Evolutionary conservation across 257 asterid genomes (phyloP).

Genomic region (Scutellaria minor): DNA sequence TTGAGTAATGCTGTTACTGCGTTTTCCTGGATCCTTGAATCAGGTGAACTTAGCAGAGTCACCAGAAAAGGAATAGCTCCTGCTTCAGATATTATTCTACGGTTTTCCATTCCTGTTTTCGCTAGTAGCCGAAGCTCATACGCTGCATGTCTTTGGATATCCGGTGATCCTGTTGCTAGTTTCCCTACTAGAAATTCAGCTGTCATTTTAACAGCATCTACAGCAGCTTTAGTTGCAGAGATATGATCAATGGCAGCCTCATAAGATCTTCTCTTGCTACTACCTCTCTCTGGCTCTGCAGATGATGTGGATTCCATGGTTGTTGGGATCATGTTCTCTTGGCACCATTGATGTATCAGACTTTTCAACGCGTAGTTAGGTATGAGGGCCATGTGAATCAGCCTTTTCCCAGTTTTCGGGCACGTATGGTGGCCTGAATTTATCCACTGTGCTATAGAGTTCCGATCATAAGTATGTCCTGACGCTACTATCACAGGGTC

Average conservation of each 20-base stretch:
- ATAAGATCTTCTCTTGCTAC: constrained; percentile 51
- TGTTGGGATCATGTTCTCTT: constrained; percentile 67
- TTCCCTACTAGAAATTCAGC: constrained; percentile 81
- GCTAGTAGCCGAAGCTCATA: constrained; percentile 81
- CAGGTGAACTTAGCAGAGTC: constrained; percentile 54
- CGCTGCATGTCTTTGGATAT: constrained; percentile 82
- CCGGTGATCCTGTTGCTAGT: constrained; percentile 77
- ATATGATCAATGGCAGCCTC: constrained; percentile 65
- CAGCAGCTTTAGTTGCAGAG: constrained; percentile 68
- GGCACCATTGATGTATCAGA: constrained; percentile 79
- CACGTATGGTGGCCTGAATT: constrained; percentile 86
- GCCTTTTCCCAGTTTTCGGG: constrained; percentile 86
- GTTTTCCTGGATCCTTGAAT: constrained; percentile 77
- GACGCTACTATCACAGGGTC: constrained; percentile 88
- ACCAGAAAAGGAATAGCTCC: constrained; percentile 87
- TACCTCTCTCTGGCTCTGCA: constrained; percentile 47
- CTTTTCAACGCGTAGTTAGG: constrained; percentile 77
- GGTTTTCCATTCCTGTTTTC: constrained; percentile 90
- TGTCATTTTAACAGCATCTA: constrained; percentile 77
- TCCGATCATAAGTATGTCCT: constrained; percentile 86
- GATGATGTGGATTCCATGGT: constrained; percentile 48
- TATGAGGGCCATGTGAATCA: constrained; percentile 84
- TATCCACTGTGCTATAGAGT: constrained; percentile 82
- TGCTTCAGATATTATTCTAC: constrained; percentile 80
- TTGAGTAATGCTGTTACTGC: constrained; percentile 87